phyloP scores from a whole-genome alignment of 1,284 basidiomycete genomes.

The Ganoderma lingzhi region DNA sequence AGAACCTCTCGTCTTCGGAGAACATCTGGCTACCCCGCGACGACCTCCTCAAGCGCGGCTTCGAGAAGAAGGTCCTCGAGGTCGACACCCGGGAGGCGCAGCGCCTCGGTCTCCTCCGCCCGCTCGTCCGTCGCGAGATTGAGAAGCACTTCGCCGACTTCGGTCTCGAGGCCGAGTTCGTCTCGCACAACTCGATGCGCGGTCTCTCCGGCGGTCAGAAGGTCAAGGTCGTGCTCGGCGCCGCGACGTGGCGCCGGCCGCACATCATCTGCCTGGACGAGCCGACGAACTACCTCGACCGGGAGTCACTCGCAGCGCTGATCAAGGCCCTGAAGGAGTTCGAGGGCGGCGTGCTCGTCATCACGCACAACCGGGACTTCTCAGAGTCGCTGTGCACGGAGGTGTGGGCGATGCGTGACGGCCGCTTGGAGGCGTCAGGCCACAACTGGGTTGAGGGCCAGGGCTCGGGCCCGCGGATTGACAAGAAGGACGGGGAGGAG shows the following conservation, averaged over 20 bases:
- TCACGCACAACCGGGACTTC: slow-evolving; percentile 98
- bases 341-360: slow-evolving; percentile 96
- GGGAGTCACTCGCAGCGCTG: slow-evolving; percentile 96
- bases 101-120: slow-evolving; percentile 94
- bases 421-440: slow-evolving; percentile 91
- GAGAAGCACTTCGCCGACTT: slow-evolving; percentile 98
- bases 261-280: slow-evolving; percentile 98
- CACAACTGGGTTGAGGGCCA: slow-evolving; percentile 99
- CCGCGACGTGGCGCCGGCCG: slow-evolving; percentile 97
- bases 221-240: slow-evolving; percentile 99
- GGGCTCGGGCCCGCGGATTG: slow-evolving; percentile 90
- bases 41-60: slow-evolving; percentile 96
- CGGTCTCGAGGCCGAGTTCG: slow-evolving; percentile 96
- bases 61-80: slow-evolving; percentile 98
- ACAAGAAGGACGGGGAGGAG: slow-evolving; percentile 88
- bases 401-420: slow-evolving; percentile 96
- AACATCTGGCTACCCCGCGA: slow-evolving; percentile 98
- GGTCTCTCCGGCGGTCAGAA: slow-evolving; percentile 99
- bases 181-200: slow-evolving; percentile 96
- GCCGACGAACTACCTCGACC: slow-evolving; percentile 97
- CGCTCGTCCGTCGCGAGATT: slow-evolving; percentile 96
- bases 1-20: slow-evolving; percentile 91
- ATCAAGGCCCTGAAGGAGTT: slow-evolving; percentile 97
- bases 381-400: slow-evolving; percentile 93
- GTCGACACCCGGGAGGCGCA: slow-evolving; percentile 98